Conservation (phyloP, 2,329 filamentous ascomycete species). For the Xylariaceae sp. region DNA sequence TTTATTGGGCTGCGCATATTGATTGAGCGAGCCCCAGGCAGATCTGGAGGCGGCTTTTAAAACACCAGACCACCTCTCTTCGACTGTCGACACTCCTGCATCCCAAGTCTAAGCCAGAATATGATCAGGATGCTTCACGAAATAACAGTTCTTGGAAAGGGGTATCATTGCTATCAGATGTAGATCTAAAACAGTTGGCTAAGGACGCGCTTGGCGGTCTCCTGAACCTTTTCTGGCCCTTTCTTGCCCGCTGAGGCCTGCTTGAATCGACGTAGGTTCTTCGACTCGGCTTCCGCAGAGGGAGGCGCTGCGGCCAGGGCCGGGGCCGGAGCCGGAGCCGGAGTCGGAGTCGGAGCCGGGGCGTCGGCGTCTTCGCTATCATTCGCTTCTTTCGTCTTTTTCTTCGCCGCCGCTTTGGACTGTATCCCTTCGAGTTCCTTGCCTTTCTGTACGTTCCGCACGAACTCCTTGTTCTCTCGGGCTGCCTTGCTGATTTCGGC, state of each 20-base stretch:
- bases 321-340: no score
- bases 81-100: no score
- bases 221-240: constrained; percentile 24
- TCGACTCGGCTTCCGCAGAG: constrained; percentile 3
- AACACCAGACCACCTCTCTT: no score
- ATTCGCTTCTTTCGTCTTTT: constrained; percentile 28
- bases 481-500: constrained; percentile 71
- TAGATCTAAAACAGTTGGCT: constrained; percentile 29
- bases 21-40: no score
- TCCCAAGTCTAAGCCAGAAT: background rate
- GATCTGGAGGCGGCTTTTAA: no score
- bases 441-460: constrained; percentile 70
- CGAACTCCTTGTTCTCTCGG: constrained; percentile 75
- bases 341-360: no score
- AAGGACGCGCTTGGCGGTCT: constrained; percentile 29
- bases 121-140: background rate
- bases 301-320: background rate
- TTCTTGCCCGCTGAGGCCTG: constrained; percentile 29
- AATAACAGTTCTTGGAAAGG: constrained; percentile 3
- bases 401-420: constrained; percentile 49
- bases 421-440: constrained; percentile 76
- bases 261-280: constrained; percentile 27
- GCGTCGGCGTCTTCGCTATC: constrained; percentile 6
- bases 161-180: constrained; percentile 26
- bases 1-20: no score